These are phyloP conservation scores for Spongiforma sp. DNA, from an alignment of 1,284 basidiomycete species.

Conservation along the genomic window DNA sequence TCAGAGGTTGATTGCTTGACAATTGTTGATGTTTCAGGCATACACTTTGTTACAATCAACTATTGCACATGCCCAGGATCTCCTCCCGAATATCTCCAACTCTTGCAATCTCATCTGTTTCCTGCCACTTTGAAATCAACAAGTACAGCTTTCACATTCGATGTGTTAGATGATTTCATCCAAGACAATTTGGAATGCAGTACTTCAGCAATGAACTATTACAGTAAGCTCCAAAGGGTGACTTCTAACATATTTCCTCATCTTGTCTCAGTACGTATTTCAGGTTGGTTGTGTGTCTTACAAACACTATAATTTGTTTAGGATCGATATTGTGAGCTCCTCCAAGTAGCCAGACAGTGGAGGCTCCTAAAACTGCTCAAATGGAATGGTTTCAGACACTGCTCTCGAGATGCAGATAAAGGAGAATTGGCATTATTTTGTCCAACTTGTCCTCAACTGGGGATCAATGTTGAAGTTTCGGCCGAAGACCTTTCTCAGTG, in stretches of 20 bases:
- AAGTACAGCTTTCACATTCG: not conserved
- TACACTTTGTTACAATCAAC: not conserved
- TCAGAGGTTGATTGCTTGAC: not conserved
- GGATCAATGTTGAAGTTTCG: not conserved
- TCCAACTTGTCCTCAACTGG: not conserved
- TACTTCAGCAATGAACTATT: constrained; percentile 33
- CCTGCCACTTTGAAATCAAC: not conserved
- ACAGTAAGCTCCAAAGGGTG: constrained; percentile 20
- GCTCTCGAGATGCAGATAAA: not conserved
- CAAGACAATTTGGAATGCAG: constrained; percentile 31
- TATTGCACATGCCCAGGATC: not conserved
- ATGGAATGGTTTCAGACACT: not conserved
- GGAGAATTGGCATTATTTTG: not conserved
- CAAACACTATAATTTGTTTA: not conserved
- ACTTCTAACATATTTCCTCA: constrained; percentile 30
- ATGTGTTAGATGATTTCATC: constrained; percentile 25
- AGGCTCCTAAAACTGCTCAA: not conserved
- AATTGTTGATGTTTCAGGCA: not conserved
- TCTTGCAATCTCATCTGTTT: not conserved
- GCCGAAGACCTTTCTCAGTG: not conserved
- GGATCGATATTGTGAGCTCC: not conserved
- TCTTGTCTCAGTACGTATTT: constrained; percentile 13
- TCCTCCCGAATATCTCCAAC: not conserved
- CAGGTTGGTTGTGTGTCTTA: too few species aligned
- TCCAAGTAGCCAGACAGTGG: not conserved